Percentiles rank a stretch among this genome's conserved stretches.
Evolutionary conservation across 176 grass and related monocot species (phyloP).

Genomic region (Panicum miliaceum): DNA sequence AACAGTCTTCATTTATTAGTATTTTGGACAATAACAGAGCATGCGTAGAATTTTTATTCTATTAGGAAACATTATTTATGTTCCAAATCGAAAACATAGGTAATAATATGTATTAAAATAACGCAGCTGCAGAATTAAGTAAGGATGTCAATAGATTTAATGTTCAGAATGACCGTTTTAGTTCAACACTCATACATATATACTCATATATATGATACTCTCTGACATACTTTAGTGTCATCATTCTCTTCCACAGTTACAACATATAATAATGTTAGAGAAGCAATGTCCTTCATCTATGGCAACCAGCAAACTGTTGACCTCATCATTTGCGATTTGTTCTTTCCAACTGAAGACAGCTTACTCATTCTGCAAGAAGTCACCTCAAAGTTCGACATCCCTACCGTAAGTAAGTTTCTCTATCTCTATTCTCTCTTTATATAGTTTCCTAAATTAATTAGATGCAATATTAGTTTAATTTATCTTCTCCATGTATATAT

Average conservation of each 20-base stretch:
- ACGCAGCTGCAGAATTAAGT: not conserved
- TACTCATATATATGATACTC: not conserved
- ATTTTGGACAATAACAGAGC: not conserved
- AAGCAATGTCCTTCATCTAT: slow-evolving; percentile 52
- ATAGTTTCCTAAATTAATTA: not conserved
- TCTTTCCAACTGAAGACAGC: slow-evolving; percentile 49
- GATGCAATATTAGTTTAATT: not conserved
- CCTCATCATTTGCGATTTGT: slow-evolving; percentile 53
- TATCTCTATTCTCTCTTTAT: not conserved
- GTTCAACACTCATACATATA: not conserved
- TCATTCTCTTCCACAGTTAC: slow-evolving; percentile 34
- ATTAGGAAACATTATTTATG: not conserved
- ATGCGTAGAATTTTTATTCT: not conserved
- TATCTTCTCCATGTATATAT: not conserved
- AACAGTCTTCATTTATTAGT: not conserved
- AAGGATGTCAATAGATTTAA: not conserved
- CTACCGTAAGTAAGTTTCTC: slow-evolving; percentile 54
- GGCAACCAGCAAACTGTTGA: slow-evolving; percentile 47
- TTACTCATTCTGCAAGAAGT: slow-evolving; percentile 51
- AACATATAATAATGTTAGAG: slow-evolving; percentile 20
- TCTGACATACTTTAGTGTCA: slow-evolving; percentile 1
- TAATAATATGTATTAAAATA: not conserved
- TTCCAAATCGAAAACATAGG: not conserved
- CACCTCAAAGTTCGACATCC: slow-evolving; percentile 43
- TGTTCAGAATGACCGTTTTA: not conserved